These are phyloP conservation scores for Pulveroboletus sp. DNA, from an alignment of 768 basidiomycete genomes.

Conservation along the genomic window DNA sequence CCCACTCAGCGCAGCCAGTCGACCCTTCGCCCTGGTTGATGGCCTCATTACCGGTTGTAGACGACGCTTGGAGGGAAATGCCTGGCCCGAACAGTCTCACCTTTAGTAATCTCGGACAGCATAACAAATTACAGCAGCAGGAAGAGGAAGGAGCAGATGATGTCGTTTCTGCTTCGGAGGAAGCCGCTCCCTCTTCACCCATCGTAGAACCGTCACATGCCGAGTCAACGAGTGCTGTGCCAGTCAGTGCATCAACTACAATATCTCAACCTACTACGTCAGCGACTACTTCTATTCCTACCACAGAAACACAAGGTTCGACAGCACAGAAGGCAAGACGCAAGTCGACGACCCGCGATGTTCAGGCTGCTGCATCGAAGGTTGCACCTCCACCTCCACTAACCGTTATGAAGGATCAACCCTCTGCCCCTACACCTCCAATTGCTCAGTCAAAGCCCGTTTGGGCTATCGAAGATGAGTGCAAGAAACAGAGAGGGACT, in stretches of 20 bases:
- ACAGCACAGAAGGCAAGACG: constrained; percentile 22
- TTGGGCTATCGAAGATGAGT: constrained; percentile 69
- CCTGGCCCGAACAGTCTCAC: constrained; percentile 50
- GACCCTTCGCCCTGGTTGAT: constrained; percentile 56
- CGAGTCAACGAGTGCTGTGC: constrained; percentile 9
- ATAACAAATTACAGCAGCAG: constrained; percentile 49
- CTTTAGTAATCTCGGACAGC: constrained; percentile 53
- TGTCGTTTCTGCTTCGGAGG: constrained; percentile 16
- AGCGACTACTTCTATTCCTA: constrained; percentile 9
- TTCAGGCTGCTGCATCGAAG: constrained; percentile 21
- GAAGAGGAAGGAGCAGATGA: constrained; percentile 22
- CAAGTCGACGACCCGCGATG: constrained; percentile 26
- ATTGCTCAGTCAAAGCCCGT: constrained; percentile 44
- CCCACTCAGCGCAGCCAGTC: constrained; percentile 11
- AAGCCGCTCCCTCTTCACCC: constrained; percentile 13
- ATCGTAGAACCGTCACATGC: constrained; percentile 10
- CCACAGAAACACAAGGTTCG: constrained; percentile 16
- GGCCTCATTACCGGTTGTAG: constrained; percentile 41
- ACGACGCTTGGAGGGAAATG: constrained; percentile 44
- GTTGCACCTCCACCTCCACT: constrained; percentile 3
- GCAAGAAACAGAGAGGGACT: constrained; percentile 46
- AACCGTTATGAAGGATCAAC: constrained; percentile 17
- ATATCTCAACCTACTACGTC: constrained; percentile 8
- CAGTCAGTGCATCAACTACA: not conserved
- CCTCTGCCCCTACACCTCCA: constrained; percentile 19